Base-by-base conservation (phyloP, 495 filamentous ascomycete species). In the Neurospora terricola region DNA sequence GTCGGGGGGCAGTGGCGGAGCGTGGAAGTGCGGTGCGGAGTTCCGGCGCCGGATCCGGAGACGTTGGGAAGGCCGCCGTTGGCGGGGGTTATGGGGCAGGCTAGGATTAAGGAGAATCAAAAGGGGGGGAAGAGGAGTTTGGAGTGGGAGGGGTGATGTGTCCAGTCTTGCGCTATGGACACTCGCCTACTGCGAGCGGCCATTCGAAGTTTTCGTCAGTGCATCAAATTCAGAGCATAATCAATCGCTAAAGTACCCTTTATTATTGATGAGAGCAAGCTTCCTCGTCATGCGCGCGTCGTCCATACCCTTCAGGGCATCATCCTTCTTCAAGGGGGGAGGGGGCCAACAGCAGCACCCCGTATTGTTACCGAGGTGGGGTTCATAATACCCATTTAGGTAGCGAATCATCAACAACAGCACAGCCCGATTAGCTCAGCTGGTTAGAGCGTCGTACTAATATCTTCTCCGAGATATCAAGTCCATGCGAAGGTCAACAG, bases 1-100 rank as follows among this genome's bases (percentile, higher is more conserved):
- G 75, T 83, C 0, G 83, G 82, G 0, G 83, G 83, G 16, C 36
- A 73, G 5, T 75, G 83, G 54, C 73, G 82, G 62, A 84, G 83
- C 40, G 42, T 84, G n/a, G 77, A 77, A 71, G 74, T 84, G 23
- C 68, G 69, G 68, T 84, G 83, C 30, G 83, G 83, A 2, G 72
- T 79, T 5, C 69, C 72, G 71, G 21, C 73, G 48, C 77, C 77
- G 4, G 78, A 79, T 16, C 70, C 72, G 45, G 73, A 54, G 0
- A 62, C n/a, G 1, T 38, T 76, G 38, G 75, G 78, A 5, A n/a
- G 16, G 69, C 75, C 75, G 37, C 77, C 75, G 40, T 21, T 80
- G 70, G 72, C 38, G 30, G 77, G 71, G 45, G 2, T 16, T 3
- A 66, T 66, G 54, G 54, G 54, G 6, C 12, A 34, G 54, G 27